Evolutionary conservation across 2,329 filamentous ascomycete species (phyloP).

Genomic region (Fusarium goolgardi): DNA sequence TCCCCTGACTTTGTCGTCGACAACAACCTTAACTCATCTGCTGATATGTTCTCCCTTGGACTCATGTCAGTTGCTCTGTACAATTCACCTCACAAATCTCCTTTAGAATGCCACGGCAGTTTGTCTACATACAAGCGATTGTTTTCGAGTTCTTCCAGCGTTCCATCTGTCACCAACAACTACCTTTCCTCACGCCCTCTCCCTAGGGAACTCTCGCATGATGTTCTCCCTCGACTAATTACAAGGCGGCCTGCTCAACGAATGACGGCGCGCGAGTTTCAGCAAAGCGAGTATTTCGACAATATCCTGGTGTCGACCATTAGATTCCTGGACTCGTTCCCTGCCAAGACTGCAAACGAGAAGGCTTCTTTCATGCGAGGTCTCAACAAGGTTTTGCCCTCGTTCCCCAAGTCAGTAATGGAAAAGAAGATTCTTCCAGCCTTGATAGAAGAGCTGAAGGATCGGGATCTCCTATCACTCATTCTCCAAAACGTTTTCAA

Average conservation of each 20-base stretch:
- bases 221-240: conserved; percentile 86
- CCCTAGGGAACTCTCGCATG: conserved; percentile 79
- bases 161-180: conserved; percentile 84
- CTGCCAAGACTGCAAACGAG: conserved; percentile 90
- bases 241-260: conserved; percentile 88
- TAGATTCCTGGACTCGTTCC: conserved; percentile 90
- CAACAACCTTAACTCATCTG: conserved; percentile 82
- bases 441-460: conserved; percentile 92
- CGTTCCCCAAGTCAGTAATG: conserved; percentile 92
- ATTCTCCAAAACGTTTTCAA: conserved; percentile 94
- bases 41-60: conserved; percentile 95
- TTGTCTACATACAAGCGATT: conserved; percentile 85
- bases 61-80: conserved; percentile 90
- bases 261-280: conserved; percentile 89
- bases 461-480: conserved; percentile 84
- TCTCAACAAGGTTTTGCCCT: conserved; percentile 84
- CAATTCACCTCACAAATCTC: conserved; percentile 92
- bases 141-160: conserved; percentile 80
- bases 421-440: conserved; percentile 94
- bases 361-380: conserved; percentile 94
- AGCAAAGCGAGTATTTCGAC: conserved; percentile 95
- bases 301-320: conserved; percentile 97
- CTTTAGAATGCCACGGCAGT: conserved; percentile 84
- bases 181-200: conserved; percentile 84
- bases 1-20: conserved; percentile 96